Conservation (phyloP, 352 stramenopile species). For the Peronospora tabacina region DNA sequence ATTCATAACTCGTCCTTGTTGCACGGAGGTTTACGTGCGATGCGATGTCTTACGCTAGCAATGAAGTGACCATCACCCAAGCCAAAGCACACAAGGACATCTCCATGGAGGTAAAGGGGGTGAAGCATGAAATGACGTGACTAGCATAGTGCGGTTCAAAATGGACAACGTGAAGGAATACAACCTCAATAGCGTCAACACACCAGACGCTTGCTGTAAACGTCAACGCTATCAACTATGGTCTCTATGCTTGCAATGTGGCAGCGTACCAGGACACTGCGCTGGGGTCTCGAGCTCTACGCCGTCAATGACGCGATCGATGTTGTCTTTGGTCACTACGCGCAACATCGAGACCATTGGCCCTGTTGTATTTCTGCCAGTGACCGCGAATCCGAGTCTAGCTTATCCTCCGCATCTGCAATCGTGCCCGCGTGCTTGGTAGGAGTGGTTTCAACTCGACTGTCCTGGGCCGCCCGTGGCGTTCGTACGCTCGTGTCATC, state of each 20-base stretch:
- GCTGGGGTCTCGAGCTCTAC: constrained; percentile 22
- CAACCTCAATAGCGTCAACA: constrained; percentile 28
- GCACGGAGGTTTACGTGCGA: too few relatives aligned
- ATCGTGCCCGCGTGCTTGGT: constrained; percentile 20
- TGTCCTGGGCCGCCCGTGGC: too few relatives aligned
- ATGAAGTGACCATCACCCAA: too few relatives aligned
- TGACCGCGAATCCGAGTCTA: constrained; percentile 13
- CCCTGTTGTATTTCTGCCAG: constrained; percentile 22
- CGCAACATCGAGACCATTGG: constrained; percentile 22
- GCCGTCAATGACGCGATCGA: constrained; percentile 22
- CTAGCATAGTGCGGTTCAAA: constrained; percentile 19
- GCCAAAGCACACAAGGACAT: too few relatives aligned
- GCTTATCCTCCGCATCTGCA: constrained; percentile 21
- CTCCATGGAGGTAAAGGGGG: constrained; percentile 4
- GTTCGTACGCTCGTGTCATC: too few relatives aligned
- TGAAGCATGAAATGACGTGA: constrained; percentile 20
- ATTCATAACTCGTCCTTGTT: too few relatives aligned
- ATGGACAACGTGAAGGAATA: constrained; percentile 28
- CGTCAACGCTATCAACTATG: constrained; percentile 24
- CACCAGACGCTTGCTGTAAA: constrained; percentile 22
- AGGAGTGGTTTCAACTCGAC: background rate
- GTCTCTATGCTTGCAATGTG: constrained; percentile 24
- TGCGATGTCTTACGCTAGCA: too few relatives aligned
- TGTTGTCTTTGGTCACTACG: constrained; percentile 21
- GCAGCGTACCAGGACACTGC: constrained; percentile 21